Base-by-base conservation (phyloP, 331 rosid species). In the Acacia pycnantha region DNA sequence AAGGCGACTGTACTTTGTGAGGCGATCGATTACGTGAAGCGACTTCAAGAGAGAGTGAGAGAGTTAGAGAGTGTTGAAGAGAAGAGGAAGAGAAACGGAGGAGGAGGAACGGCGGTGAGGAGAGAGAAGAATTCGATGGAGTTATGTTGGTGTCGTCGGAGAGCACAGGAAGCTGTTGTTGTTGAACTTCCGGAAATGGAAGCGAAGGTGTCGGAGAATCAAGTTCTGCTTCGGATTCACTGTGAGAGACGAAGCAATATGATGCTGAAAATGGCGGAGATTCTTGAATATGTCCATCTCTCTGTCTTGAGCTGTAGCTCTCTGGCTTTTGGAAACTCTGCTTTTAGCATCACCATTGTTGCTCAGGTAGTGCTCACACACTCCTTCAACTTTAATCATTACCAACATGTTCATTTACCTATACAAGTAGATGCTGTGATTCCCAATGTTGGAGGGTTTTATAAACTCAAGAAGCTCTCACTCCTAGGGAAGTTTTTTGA, bases 1-100 rank as follows among this genome's bases (percentile, higher is more conserved):
- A 91, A 93, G 84, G 92, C 89, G 59, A 88, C 93, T 10, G 90
- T 93, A 66, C 91, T 93, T 77, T 81, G 84, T 22, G 95, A 91
- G 74, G 87, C 95, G 41, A 84, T 90, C 13, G 86, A 79, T 68
- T 87, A 93, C 79, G 79, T 87, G 51, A 93, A 93, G 68, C 77
- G 86, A 66, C 92, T 93, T 77, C 86, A 93, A 78, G 87, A 88
- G 21, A 84, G 87, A 2, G 74, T 93, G 26, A 78, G 79, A 46
- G 67, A 74, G 64, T 83, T 90, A n/a, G 94, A 91, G 74, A 89
- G 51, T 27, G 6, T 16, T 50, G 40, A 26, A 68, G 65, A 61
- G 29, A 62, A 48, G 54, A 76, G 31, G 37, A 53, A 35, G 16
- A 69, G 18, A 12, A 69, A 16, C 86, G 85, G 16, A 10, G 14